phyloP scores from a whole-genome alignment of 768 basidiomycete species.

The Rhizopogon vulgaris region DNA sequence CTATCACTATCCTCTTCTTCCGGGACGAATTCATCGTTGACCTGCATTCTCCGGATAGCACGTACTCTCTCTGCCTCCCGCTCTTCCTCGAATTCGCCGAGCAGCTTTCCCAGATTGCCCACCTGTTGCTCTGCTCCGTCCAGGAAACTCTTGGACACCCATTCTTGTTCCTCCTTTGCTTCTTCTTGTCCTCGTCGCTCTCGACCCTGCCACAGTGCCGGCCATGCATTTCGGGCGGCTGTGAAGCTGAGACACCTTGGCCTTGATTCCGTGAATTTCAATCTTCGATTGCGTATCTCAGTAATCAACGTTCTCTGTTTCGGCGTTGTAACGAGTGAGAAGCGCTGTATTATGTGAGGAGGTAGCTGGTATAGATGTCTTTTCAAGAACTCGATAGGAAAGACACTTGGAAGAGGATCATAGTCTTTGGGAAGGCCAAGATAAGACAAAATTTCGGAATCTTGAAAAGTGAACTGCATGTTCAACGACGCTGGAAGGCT shows the following conservation, averaged over 20 bases:
- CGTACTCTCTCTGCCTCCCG: slow-evolving; percentile 61
- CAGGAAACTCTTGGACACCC: slow-evolving; percentile 62
- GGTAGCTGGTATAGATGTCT: slow-evolving; percentile 58
- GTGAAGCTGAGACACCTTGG: slow-evolving; percentile 52
- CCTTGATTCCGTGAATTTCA: slow-evolving; percentile 50
- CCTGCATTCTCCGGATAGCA: slow-evolving; percentile 35
- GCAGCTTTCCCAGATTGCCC: slow-evolving; percentile 60
- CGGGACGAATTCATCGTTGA: slow-evolving; percentile 45
- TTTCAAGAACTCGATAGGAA: slow-evolving; percentile 59
- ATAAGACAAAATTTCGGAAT: slow-evolving; percentile 34
- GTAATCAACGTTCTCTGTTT: slow-evolving; percentile 61
- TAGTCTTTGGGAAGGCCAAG: slow-evolving; percentile 56
- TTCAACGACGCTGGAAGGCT: not conserved
- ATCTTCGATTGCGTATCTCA: slow-evolving; percentile 65
- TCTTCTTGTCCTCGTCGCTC: slow-evolving; percentile 45
- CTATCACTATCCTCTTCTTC: slow-evolving; percentile 66
- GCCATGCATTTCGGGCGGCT: slow-evolving; percentile 55
- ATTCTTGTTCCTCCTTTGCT: slow-evolving; percentile 60
- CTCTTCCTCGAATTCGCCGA: slow-evolving; percentile 75
- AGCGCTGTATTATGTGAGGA: slow-evolving; percentile 47
- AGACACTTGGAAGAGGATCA: slow-evolving; percentile 49
- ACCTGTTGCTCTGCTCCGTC: slow-evolving; percentile 50
- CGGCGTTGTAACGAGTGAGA: slow-evolving; percentile 43
- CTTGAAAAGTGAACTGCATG: slow-evolving; percentile 12
- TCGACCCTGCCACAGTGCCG: slow-evolving; percentile 58